A percentile compares a stretch with the other conserved stretches of the same genome.
These are phyloP conservation scores for Metschnikowia vanudenii DNA, from an alignment of 805 yeast species.

Conservation along the genomic window DNA sequence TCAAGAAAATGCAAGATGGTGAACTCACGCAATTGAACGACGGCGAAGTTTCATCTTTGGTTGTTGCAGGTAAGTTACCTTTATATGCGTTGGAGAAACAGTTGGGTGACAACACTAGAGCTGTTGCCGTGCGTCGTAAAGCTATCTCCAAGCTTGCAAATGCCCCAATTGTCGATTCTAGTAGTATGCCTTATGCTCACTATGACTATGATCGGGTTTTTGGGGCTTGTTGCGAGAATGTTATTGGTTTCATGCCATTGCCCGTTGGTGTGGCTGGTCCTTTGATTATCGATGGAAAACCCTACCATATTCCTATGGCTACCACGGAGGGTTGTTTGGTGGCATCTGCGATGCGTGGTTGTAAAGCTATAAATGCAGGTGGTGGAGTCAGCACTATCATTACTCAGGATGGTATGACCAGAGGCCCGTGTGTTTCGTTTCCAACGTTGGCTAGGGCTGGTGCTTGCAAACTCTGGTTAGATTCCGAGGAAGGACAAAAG, in stretches of 20 bases:
- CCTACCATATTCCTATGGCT: conserved; percentile 96
- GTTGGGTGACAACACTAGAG: conserved; percentile 83
- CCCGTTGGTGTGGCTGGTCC: conserved; percentile 99
- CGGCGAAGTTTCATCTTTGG: conserved; percentile 72
- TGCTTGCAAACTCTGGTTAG: conserved; percentile 92
- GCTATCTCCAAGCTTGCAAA: conserved; percentile 83
- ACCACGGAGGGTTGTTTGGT: conserved; percentile 99
- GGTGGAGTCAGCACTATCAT: conserved; percentile 93
- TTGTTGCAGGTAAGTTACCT: conserved; percentile 76
- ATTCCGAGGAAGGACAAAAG: conserved; percentile 89
- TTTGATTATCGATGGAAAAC: conserved; percentile 79
- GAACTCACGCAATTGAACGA: conserved; percentile 61
- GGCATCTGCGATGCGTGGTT: conserved; percentile 98
- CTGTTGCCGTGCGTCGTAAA: conserved; percentile 88
- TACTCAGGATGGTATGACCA: conserved; percentile 97
- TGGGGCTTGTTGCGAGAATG: conserved; percentile 99
- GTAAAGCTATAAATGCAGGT: conserved; percentile 95
- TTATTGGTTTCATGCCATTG: conserved; percentile 91
- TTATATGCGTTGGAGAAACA: conserved; percentile 93
- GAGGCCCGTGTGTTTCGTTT: conserved; percentile 97
- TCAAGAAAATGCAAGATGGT: conserved; percentile 66
- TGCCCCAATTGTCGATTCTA: conserved; percentile 73
- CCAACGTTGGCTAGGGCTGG: conserved; percentile 84
- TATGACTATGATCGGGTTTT: conserved; percentile 95
- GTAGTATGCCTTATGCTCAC: conserved; percentile 71